These are phyloP conservation scores for Ceratobasidium sp. DNA, from an alignment of 1,284 basidiomycete species.

Conservation along the genomic window DNA sequence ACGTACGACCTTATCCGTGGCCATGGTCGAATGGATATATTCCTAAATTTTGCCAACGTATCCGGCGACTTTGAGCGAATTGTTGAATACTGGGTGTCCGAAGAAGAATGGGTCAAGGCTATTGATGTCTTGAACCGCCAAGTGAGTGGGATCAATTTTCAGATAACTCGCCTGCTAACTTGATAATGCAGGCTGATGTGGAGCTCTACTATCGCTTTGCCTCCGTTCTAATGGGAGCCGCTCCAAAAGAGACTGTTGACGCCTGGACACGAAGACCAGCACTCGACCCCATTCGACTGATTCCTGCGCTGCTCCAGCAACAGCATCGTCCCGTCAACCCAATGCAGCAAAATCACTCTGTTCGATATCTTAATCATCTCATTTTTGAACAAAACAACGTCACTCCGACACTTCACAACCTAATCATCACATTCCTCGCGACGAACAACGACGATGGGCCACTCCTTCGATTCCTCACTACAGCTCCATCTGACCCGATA, in stretches of 20 bases:
- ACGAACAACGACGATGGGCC: conserved; percentile 68
- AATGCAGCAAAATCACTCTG: conserved; percentile 80
- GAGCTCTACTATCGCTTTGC: conserved; percentile 95
- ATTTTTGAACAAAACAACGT: conserved; percentile 83
- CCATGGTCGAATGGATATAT: conserved; percentile 93
- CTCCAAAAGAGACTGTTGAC: conserved; percentile 89
- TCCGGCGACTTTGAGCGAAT: conserved; percentile 87
- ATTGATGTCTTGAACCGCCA: conserved; percentile 89
- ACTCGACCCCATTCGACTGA: conserved; percentile 84
- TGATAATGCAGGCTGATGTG: conserved; percentile 67
- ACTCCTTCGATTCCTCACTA: conserved; percentile 87
- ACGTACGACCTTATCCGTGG: conserved; percentile 93
- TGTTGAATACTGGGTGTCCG: conserved; percentile 91
- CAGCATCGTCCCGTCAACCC: conserved; percentile 76
- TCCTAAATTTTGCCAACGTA: conserved; percentile 87
- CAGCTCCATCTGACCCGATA: conserved; percentile 82
- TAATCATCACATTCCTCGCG: conserved; percentile 89
- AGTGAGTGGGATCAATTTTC: conserved; percentile 59
- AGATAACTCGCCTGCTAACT: background rate
- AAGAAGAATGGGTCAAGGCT: conserved; percentile 92
- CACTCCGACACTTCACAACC: conserved; percentile 91
- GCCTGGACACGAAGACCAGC: conserved; percentile 86
- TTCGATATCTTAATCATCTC: conserved; percentile 87
- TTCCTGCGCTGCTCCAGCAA: conserved; percentile 88
- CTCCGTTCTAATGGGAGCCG: conserved; percentile 85